Percentiles rank a stretch among this genome's conserved stretches.
phyloP scores from a whole-genome alignment of 768 basidiomycete species.

The Xerocomus potaroensis region DNA sequence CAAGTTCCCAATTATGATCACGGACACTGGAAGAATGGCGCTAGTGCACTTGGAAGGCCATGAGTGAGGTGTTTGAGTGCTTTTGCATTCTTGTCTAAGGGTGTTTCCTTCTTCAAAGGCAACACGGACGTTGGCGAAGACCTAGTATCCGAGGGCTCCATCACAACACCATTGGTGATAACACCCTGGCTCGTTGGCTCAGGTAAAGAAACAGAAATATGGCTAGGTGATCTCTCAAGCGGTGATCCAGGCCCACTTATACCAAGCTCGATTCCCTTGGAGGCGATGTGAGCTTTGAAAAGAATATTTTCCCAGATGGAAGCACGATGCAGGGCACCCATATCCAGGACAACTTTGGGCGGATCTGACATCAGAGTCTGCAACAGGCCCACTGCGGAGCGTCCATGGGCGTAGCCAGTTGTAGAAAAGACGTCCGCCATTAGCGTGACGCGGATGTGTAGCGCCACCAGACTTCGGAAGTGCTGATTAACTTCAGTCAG shows the following conservation, averaged over 20 bases:
- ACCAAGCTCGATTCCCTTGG: slow-evolving; percentile 51
- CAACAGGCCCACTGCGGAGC: slow-evolving; percentile 69
- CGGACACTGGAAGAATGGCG: slow-evolving; percentile 85
- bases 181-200: slow-evolving; percentile 31
- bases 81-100: slow-evolving; percentile 62
- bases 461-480: slow-evolving; percentile 69
- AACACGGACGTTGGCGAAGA: slow-evolving; percentile 22
- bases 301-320: slow-evolving; percentile 86
- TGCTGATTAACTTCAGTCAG: slow-evolving; percentile 48
- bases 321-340: slow-evolving; percentile 78
- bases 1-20: slow-evolving; percentile 2
- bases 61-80: slow-evolving; percentile 77
- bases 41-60: slow-evolving; percentile 68
- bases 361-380: slow-evolving; percentile 67
- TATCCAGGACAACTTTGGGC: slow-evolving; percentile 58
- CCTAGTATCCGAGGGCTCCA: slow-evolving; percentile 20
- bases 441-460: slow-evolving; percentile 76
- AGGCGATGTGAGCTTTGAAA: slow-evolving; percentile 56
- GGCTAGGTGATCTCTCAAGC: slow-evolving; percentile 45
- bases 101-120: slow-evolving; percentile 38
- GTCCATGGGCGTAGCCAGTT: slow-evolving; percentile 75
- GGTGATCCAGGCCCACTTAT: slow-evolving; percentile 43
- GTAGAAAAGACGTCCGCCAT: slow-evolving; percentile 87
- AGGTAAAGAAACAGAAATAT: slow-evolving; percentile 39
- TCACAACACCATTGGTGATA: slow-evolving; percentile 27